These are phyloP conservation scores for Argentina anserina DNA, from an alignment of 306 rosid species.

Conservation along the genomic window DNA sequence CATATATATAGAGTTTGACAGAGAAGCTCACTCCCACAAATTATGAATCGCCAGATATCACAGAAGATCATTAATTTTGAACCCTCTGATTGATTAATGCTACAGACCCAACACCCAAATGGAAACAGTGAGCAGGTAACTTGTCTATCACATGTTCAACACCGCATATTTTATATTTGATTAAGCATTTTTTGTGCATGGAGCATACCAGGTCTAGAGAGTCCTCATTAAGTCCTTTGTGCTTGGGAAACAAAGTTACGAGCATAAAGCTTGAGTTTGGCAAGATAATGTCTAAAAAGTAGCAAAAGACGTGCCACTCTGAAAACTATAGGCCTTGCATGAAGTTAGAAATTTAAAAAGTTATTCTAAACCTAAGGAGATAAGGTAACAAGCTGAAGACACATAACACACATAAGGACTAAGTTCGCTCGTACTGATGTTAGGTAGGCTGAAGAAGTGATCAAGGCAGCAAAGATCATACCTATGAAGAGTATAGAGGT, in stretches of 20 bases:
- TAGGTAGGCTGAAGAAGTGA: not conserved
- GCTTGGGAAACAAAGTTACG: not conserved
- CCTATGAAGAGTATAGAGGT: slow-evolving; percentile 93
- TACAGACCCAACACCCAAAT: not conserved
- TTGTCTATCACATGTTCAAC: not conserved
- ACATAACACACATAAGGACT: not conserved
- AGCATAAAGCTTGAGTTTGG: not conserved
- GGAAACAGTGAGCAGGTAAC: not conserved
- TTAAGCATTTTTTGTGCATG: not conserved
- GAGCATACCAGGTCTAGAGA: slow-evolving; percentile 1
- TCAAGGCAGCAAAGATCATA: slow-evolving; percentile 18
- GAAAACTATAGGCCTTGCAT: not conserved
- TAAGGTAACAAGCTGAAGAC: not conserved
- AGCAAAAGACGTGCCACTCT: not conserved
- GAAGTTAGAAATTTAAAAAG: not conserved
- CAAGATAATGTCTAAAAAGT: not conserved
- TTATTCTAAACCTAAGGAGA: too few relatives aligned
- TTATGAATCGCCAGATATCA: not conserved
- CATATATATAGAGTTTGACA: not conserved
- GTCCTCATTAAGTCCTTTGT: not conserved
- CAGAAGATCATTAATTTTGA: not conserved
- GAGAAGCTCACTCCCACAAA: not conserved
- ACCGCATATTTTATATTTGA: not conserved
- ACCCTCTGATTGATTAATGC: not conserved
- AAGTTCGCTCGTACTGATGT: not conserved